Percentiles rank a stretch among this genome's conserved stretches.
Conservation (phyloP, 2,329 filamentous ascomycete genomes). For the Pseudogymnoascus sp. region DNA sequence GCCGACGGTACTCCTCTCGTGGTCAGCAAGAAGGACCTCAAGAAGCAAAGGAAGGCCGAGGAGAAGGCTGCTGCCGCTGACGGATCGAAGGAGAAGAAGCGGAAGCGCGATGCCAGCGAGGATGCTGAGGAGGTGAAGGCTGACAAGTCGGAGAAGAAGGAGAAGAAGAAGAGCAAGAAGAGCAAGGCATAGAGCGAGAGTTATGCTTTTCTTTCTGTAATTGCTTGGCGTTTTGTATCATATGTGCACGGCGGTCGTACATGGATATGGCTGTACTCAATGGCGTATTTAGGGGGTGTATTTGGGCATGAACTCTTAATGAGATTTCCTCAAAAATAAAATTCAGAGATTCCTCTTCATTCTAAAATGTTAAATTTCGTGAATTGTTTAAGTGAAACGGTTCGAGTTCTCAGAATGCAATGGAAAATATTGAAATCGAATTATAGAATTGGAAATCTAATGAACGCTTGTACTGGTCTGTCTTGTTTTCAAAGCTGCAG, state of each 20-base stretch:
- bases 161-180: constrained; percentile 43
- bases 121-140: constrained; percentile 45
- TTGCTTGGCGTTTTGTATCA: constrained; percentile 19
- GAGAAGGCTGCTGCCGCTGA: constrained; percentile 39
- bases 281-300: constrained; percentile 10
- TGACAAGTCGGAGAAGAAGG: constrained; percentile 52
- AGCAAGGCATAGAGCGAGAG: constrained; percentile 23
- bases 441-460: not conserved
- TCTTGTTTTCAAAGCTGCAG: not conserved
- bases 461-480: not conserved
- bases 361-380: not conserved
- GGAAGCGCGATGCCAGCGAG: constrained; percentile 44
- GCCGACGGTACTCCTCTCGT: constrained; percentile 57
- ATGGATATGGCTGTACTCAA: constrained; percentile 10
- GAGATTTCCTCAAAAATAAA: constrained; percentile 10
- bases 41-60: constrained; percentile 59
- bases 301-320: constrained; percentile 9
- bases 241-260: constrained; percentile 11
- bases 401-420: not conserved
- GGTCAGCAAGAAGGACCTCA: constrained; percentile 67
- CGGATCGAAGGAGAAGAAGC: constrained; percentile 53
- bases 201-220: constrained; percentile 8
- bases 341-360: constrained; percentile 5
- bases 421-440: not conserved
- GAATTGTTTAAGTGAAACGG: not conserved